A percentile compares a stretch with the other conserved stretches of the same genome.
phyloP scores from a whole-genome alignment of 1,139 yeast species.

The Candida glucosophila region DNA sequence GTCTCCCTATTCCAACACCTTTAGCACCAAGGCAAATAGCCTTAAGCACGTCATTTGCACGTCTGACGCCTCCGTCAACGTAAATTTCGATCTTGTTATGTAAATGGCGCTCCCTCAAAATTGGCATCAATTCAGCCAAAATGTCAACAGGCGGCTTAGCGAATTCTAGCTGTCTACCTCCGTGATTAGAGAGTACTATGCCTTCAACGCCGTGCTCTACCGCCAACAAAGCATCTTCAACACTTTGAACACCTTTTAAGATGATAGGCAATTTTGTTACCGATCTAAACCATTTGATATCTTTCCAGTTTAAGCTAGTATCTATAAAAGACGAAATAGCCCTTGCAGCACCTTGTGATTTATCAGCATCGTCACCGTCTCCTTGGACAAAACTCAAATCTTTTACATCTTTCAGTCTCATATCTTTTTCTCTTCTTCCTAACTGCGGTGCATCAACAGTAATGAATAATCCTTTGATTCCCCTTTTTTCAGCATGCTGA shows the following conservation, averaged over 20 bases:
- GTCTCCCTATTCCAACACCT: slow-evolving; percentile 71
- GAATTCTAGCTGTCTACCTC: slow-evolving; percentile 67
- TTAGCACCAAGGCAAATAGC: slow-evolving; percentile 64
- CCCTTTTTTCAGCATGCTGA: slow-evolving; percentile 64
- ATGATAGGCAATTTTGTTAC: slow-evolving; percentile 59
- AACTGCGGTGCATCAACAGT: slow-evolving; percentile 94
- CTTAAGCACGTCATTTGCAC: slow-evolving; percentile 60
- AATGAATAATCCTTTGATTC: slow-evolving; percentile 71
- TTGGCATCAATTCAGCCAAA: slow-evolving; percentile 54
- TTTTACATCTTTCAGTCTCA: slow-evolving; percentile 33
- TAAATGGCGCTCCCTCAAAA: slow-evolving; percentile 36
- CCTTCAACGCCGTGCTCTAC: slow-evolving; percentile 57
- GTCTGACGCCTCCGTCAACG: slow-evolving; percentile 61
- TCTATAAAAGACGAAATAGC: slow-evolving; percentile 83
- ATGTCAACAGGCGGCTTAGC: slow-evolving; percentile 63
- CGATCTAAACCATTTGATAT: slow-evolving; percentile 47
- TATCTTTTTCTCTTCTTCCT: slow-evolving; percentile 81
- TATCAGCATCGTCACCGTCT: slow-evolving; percentile 54
- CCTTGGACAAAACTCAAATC: slow-evolving; percentile 42
- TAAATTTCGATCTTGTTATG: slow-evolving; percentile 42
- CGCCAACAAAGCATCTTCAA: slow-evolving; percentile 59
- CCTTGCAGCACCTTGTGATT: slow-evolving; percentile 78
- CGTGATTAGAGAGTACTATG: slow-evolving; percentile 61
- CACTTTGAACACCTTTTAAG: slow-evolving; percentile 64
- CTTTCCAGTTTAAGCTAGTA: slow-evolving; percentile 65